Evolutionary conservation across 1,284 basidiomycete genomes (phyloP).

Genomic region (Pseudozyma flocculosa): DNA sequence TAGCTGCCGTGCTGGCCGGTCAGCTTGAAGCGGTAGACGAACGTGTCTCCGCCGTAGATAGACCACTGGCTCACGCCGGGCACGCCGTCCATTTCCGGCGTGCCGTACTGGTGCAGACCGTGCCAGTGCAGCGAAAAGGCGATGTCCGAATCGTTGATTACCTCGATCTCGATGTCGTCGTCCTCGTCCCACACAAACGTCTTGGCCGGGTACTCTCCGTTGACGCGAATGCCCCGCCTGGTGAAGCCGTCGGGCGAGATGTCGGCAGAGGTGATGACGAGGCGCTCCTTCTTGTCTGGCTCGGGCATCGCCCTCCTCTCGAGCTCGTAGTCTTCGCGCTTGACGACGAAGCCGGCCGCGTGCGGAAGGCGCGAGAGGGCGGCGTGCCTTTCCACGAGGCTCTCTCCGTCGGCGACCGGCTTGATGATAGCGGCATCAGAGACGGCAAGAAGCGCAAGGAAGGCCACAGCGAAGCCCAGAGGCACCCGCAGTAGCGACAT

Average conservation of each 20-base stretch:
- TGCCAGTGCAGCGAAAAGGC: constrained; percentile 37
- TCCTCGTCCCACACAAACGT: constrained; percentile 41
- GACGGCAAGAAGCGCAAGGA: too few species aligned
- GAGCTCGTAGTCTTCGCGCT: neutral
- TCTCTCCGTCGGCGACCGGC: neutral
- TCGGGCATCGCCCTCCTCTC: constrained; percentile 5
- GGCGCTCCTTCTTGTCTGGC: constrained; percentile 25
- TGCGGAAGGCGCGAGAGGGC: neutral
- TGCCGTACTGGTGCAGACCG: constrained; percentile 39
- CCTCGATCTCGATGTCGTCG: constrained; percentile 32
- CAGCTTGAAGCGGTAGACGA: constrained; percentile 37
- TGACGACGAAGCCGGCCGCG: neutral
- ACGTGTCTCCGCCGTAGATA: constrained; percentile 29
- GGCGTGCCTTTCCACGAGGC: neutral
- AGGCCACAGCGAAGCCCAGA: too few species aligned
- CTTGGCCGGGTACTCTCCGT: constrained; percentile 30
- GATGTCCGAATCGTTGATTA: constrained; percentile 16
- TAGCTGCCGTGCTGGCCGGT: constrained; percentile 34
- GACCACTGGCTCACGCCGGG: constrained; percentile 40
- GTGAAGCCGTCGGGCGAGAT: constrained; percentile 35
- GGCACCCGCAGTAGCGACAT: too few species aligned
- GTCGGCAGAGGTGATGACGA: constrained; percentile 20
- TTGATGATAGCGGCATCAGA: neutral
- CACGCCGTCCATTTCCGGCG: constrained; percentile 43
- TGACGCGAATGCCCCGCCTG: constrained; percentile 34